Evolutionary conservation across 805 yeast genomes (phyloP).

Genomic region (Sugiyamaella qingdaonensis): DNA sequence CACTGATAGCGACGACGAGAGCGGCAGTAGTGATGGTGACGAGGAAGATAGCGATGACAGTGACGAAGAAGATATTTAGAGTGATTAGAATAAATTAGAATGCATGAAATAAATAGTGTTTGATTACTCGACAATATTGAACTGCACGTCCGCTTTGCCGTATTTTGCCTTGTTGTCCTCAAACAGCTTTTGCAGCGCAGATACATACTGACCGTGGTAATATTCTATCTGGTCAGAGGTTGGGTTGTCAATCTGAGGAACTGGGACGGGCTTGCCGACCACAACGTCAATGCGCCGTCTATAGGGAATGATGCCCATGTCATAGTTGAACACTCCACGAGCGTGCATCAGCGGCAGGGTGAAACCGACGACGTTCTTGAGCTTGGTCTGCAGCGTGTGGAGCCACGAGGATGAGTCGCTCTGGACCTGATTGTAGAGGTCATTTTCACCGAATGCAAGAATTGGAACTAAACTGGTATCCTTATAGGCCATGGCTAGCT

Average conservation of each 20-base stretch:
- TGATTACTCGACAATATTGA: slow-evolving; percentile 18
- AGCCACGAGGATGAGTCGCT: slow-evolving; percentile 44
- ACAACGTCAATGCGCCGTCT: slow-evolving; percentile 76
- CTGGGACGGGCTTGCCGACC: slow-evolving; percentile 39
- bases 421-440: slow-evolving; percentile 47
- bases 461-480: slow-evolving; percentile 81
- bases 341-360: slow-evolving; percentile 91
- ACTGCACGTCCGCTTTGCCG: slow-evolving; percentile 2
- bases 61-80: slow-evolving; percentile 21
- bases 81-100: slow-evolving; percentile 18
- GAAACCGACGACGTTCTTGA: slow-evolving; percentile 70
- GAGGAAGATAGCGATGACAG: slow-evolving; percentile 21
- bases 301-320: slow-evolving; percentile 85
- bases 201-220: slow-evolving; percentile 66
- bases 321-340: slow-evolving; percentile 87
- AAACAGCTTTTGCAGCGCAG: slow-evolving; percentile 14
- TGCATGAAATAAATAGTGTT: not conserved
- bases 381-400: slow-evolving; percentile 60
- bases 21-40: slow-evolving; percentile 27
- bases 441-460: slow-evolving; percentile 86
- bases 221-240: slow-evolving; percentile 52
- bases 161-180: slow-evolving; percentile 17
- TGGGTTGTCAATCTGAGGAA: slow-evolving; percentile 41
- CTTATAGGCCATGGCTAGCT: slow-evolving; percentile 65
- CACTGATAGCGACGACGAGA: slow-evolving; percentile 23